Evolutionary conservation across 495 filamentous ascomycete species (phyloP).

Genomic region (Hypoxylon perforatum): DNA sequence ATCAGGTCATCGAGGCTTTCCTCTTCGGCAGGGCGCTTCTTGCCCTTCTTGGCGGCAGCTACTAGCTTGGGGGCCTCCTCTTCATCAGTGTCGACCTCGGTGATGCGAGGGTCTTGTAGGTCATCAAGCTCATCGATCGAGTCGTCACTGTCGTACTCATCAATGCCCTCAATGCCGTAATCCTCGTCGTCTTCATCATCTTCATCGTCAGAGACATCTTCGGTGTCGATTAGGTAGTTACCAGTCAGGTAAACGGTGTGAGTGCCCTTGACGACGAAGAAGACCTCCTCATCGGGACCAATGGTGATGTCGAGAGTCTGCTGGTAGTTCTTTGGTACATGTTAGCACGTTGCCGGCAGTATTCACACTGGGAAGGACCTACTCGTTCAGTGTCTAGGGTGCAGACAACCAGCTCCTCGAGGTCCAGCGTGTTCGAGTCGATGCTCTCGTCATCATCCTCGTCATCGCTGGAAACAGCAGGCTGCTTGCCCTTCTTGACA

Average conservation of each 20-base stretch:
- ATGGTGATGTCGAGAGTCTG: constrained; percentile 94
- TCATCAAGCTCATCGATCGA: constrained; percentile 88
- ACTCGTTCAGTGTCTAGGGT: constrained; percentile 83
- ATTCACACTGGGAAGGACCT: constrained; percentile 28
- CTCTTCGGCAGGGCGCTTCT: constrained; percentile 85
- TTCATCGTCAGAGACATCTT: constrained; percentile 67
- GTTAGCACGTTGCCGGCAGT: constrained; percentile 45
- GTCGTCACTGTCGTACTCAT: constrained; percentile 68
- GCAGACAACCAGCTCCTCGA: constrained; percentile 92
- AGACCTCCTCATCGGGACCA: constrained; percentile 84
- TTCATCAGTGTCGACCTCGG: constrained; percentile 86
- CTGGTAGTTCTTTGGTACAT: constrained; percentile 78
- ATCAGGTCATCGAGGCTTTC: constrained; percentile 81
- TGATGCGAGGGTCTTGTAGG: constrained; percentile 80
- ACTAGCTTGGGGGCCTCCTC: constrained; percentile 84
- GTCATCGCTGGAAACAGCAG: constrained; percentile 73
- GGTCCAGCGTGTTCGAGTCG: constrained; percentile 52
- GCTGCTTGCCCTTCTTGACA: constrained; percentile 83
- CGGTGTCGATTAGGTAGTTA: constrained; percentile 80
- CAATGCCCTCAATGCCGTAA: constrained; percentile 71
- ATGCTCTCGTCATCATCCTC: constrained; percentile 71
- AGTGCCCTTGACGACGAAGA: constrained; percentile 91
- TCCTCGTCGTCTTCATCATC: constrained; percentile 77
- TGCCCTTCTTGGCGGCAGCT: constrained; percentile 71
- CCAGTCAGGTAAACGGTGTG: constrained; percentile 92